phyloP scores from a whole-genome alignment of 2,329 filamentous ascomycete species.

The Malbranchea cinnamomea region DNA sequence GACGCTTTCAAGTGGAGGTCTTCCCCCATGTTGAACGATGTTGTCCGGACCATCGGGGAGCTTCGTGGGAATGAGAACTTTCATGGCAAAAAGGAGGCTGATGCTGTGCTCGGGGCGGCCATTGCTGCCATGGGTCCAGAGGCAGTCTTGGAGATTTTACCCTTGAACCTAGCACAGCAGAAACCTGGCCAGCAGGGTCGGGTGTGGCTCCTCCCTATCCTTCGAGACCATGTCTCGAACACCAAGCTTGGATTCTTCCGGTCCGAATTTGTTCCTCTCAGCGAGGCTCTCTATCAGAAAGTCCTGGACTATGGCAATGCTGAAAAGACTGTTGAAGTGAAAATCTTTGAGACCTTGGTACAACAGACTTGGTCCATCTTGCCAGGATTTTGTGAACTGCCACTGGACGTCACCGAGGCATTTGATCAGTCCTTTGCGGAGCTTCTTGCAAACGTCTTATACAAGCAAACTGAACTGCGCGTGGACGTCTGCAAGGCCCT shows the following conservation, averaged over 20 bases:
- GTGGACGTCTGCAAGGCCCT: conserved; percentile 76
- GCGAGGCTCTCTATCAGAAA: conserved; percentile 75
- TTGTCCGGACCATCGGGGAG: conserved; percentile 69
- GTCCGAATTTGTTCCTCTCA: conserved; percentile 72
- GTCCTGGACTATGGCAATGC: conserved; percentile 67
- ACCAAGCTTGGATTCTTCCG: conserved; percentile 77
- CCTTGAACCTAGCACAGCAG: conserved; percentile 69
- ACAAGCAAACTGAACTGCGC: conserved; percentile 77
- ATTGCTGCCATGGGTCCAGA: conserved; percentile 83
- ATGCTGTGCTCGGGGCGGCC: conserved; percentile 75
- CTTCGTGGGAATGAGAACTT: conserved; percentile 80
- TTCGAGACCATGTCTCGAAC: conserved; percentile 81
- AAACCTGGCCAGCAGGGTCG: conserved; percentile 65
- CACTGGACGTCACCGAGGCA: conserved; percentile 57
- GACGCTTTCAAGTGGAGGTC: conserved; percentile 75
- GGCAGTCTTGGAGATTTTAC: conserved; percentile 64
- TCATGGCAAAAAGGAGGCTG: conserved; percentile 84
- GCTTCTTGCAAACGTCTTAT: conserved; percentile 77
- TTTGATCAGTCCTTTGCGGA: conserved; percentile 87
- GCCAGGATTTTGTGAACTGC: conserved; percentile 88
- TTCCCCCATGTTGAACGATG: conserved; percentile 58
- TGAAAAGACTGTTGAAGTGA: conserved; percentile 89
- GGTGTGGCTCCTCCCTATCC: conserved; percentile 86
- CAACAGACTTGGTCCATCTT: conserved; percentile 90
- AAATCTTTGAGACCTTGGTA: conserved; percentile 93